These are phyloP conservation scores for Mucor piriformis DNA, from an alignment of 371 early-diverging fungal genomes.

Conservation along the genomic window DNA sequence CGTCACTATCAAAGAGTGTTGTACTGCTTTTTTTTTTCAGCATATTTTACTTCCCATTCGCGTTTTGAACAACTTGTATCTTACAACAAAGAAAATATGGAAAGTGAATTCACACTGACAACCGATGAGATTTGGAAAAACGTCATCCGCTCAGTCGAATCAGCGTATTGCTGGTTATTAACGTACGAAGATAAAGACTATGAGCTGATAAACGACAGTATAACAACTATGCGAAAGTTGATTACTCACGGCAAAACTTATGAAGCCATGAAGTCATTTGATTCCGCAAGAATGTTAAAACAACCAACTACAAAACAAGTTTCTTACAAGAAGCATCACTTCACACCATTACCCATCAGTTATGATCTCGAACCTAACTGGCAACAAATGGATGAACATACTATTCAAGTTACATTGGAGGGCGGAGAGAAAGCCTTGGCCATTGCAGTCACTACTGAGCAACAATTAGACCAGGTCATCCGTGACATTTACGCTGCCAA, in stretches of 20 bases:
- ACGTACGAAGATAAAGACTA: slow-evolving; percentile 29
- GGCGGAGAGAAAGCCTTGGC: slow-evolving; percentile 13
- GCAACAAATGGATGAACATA: slow-evolving; percentile 15
- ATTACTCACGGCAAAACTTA: background rate
- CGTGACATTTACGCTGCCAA: slow-evolving; percentile 10
- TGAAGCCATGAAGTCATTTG: background rate
- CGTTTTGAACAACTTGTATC: too few relatives aligned
- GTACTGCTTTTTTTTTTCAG: too few relatives aligned
- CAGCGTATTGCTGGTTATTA: background rate
- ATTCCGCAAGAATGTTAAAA: background rate
- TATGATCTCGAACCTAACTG: slow-evolving; percentile 30
- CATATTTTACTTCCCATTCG: too few relatives aligned
- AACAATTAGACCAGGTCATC: slow-evolving; percentile 26
- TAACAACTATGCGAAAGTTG: slow-evolving; percentile 4
- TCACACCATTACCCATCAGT: background rate
- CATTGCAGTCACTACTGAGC: slow-evolving; percentile 30
- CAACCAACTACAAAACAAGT: background rate
- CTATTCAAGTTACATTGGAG: slow-evolving; percentile 8
- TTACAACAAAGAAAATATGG: background rate
- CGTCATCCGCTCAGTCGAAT: background rate
- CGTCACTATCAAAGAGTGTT: too few relatives aligned
- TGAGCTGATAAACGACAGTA: slow-evolving; percentile 8
- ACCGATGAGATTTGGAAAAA: background rate
- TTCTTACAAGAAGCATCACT: background rate
- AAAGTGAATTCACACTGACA: background rate